Evolutionary conservation across 441 rosid genomes (phyloP), one percentile per base, ranked within the genome.

Genomic region (Populus hybrid): DNA sequence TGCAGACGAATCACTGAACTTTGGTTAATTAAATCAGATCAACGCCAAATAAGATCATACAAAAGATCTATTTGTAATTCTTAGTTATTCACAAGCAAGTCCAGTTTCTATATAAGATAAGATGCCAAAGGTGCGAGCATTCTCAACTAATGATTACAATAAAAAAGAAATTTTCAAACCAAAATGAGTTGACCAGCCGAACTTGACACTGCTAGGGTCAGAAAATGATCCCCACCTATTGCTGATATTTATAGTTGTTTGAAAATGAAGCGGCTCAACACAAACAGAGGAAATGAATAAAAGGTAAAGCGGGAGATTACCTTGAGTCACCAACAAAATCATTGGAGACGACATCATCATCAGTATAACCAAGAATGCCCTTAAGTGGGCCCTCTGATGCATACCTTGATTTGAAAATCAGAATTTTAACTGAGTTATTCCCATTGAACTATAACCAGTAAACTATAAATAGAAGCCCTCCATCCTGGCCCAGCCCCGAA

Each of bases 361-460:
- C 98, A 28, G 99, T 94, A 78, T 91, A 94, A 70, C 99, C 99
- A 40, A 96, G 97, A 90, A 96, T 93, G 83, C 99, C 99, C 81
- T 77, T 87, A 65, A 96, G 84, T 32, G 93, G 90, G 40, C 98
- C 98, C 85, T 91, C 98, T 2, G 99, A 90, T 19, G 99, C 99
- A 88, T 82, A 85, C 94, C 97, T 95, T 75, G 67, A 82, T 66
- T 76, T 65, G 30, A 65, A 74, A 36, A 84, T 28, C 61, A 67
- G 70, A 67, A 70, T n/a, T 53, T 61, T 19, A 75, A 19, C 57
- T 76, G 21, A 67, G 78, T 71, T 24, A 68, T 19, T 46, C 34
- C 9, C 26, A 36, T 32, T 53, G 8, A 53, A 53, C 61, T 53
- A 18, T 6, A 18, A 19, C 16, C 19, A 14, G 19, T 12, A 72